Evolutionary conservation across 495 filamentous ascomycete genomes (phyloP), one percentile per base, ranked within the genome.

Genomic region (Trichoderma parareesei): DNA sequence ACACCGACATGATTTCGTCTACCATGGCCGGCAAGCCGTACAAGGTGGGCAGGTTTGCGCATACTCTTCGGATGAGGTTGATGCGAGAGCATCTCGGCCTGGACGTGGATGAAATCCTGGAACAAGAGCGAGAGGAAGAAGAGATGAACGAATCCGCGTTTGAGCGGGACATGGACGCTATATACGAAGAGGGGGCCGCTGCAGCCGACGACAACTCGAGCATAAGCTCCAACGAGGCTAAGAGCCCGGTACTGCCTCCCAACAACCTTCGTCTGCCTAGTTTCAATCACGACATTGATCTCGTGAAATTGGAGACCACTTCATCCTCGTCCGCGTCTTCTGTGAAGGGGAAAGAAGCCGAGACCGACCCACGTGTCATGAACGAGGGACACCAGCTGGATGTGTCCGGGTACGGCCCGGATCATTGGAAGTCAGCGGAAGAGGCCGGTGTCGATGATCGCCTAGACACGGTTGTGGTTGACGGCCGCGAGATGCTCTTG

Each of bases 41-140:
- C 70, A 84, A 88, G 16, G 95, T 98, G 53, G 94, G 93, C 38
- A 82, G 89, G 38, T 98, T 97, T 74, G 89, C 94, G 18, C 93
- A 98, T 71, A 94, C 92, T 0, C 84, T 98, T 66, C 90, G 94
- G 3, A 87, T 97, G 81, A 86, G 95, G 48, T 77, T 99, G 57
- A 98, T 98, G 94, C 85, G 94, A 67, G 94, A 99, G 75, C 94
- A 99, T 81, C 82, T 99, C 43, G 94, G 94, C 42, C 78, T 99
- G 63, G 94, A 98, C 71, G 90, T 96, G 20, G 94, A 99, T 71
- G 91, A 90, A 71, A 83, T 96, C 64, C 80, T 90, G 77, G 92
- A 94, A 67, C 88, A 93, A 60, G 91, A 96, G 68, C 82, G 84
- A 55, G 78, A 80, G 67, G 20, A 80, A 67, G 20, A 77, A 38